Evolutionary conservation across 257 asterid species (phyloP).

Genomic region (Ophiorrhiza pumila): DNA sequence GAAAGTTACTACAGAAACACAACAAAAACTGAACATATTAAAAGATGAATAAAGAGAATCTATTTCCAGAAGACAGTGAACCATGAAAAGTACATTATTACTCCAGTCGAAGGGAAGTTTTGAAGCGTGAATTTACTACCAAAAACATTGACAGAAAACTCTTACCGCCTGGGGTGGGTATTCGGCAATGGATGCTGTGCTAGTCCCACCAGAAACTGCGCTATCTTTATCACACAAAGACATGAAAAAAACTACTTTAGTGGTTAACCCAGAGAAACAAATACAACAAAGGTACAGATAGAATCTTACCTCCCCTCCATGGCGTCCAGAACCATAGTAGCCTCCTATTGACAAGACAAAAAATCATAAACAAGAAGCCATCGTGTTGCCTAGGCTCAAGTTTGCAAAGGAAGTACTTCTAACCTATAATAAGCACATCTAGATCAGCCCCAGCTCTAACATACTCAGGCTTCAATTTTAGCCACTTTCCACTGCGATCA

Average conservation of each 20-base stretch:
- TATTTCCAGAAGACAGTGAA: neutral
- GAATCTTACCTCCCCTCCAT: constrained; percentile 83
- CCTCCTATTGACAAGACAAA: constrained; percentile 61
- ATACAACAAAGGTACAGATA: constrained; percentile 10
- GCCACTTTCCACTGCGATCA: constrained; percentile 98
- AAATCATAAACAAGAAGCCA: constrained; percentile 17
- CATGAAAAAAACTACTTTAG: constrained; percentile 7
- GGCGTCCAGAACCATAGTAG: constrained; percentile 98
- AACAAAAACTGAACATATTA: neutral
- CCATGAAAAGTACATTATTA: neutral
- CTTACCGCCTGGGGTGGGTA: constrained; percentile 78
- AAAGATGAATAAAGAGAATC: neutral
- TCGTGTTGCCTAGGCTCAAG: constrained; percentile 14
- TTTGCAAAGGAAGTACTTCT: constrained; percentile 16
- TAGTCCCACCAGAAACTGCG: constrained; percentile 90
- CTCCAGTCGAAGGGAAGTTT: constrained; percentile 12
- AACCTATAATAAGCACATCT: constrained; percentile 89
- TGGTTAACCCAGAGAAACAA: constrained; percentile 19
- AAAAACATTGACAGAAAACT: neutral
- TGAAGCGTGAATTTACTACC: neutral
- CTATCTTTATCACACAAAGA: constrained; percentile 51
- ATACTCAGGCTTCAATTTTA: constrained; percentile 92
- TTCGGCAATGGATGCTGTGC: constrained; percentile 77
- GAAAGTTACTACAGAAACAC: neutral
- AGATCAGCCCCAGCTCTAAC: constrained; percentile 87